Evolutionary conservation across 768 basidiomycete species (phyloP).

Genomic region (Nidula microcarpa): DNA sequence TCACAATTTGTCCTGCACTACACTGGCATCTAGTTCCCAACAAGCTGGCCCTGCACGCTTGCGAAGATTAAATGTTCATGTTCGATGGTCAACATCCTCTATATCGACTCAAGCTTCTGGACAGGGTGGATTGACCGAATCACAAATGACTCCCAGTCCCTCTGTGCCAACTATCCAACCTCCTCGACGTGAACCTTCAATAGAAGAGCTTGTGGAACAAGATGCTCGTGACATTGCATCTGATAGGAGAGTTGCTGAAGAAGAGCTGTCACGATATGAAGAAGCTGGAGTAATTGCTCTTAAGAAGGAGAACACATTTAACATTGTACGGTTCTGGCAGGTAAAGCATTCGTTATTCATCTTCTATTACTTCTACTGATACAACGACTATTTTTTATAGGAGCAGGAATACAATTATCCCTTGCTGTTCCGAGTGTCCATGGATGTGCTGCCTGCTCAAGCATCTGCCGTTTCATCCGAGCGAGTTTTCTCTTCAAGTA

Average conservation of each 20-base stretch:
- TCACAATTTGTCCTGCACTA: no score
- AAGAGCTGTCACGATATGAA: neutral
- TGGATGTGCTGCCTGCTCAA: constrained; percentile 23
- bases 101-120: neutral
- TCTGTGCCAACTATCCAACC: neutral
- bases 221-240: neutral
- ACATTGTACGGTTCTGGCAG: neutral
- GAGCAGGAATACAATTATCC: constrained; percentile 6
- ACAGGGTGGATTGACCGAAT: neutral
- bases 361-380: neutral
- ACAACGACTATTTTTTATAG: neutral
- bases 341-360: neutral
- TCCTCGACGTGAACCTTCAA: neutral
- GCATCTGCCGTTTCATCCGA: constrained; percentile 26
- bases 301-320: neutral
- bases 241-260: neutral
- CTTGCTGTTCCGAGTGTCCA: constrained; percentile 12
- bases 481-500: constrained; percentile 24
- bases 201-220: neutral
- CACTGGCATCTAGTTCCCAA: neutral
- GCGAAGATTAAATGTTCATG: neutral
- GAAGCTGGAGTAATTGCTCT: neutral
- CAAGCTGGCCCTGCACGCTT: neutral
- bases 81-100: neutral
- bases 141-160: neutral